Percentiles rank a stretch among this genome's conserved stretches.
Evolutionary conservation across 2,329 filamentous ascomycete genomes (phyloP).

Genomic region (Fusarium guadeloupense): DNA sequence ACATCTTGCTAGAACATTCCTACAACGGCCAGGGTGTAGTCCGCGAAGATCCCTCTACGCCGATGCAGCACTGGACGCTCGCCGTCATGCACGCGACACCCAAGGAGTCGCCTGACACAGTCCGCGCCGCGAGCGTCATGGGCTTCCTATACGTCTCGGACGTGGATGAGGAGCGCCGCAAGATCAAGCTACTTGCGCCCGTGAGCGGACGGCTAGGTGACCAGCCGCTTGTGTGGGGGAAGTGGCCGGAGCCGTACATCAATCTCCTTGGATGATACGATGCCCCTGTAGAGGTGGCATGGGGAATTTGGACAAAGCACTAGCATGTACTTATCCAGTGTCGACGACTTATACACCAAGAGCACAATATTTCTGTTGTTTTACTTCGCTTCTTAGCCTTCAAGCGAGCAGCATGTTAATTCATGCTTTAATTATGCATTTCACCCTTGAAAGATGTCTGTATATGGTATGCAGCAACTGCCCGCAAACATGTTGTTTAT

Average conservation of each 20-base stretch:
- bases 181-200: slow-evolving; percentile 83
- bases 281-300: background rate
- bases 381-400: background rate
- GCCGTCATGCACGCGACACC: slow-evolving; percentile 82
- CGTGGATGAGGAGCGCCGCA: slow-evolving; percentile 84
- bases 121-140: slow-evolving; percentile 85
- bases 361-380: background rate
- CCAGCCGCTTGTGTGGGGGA: slow-evolving; percentile 82
- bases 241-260: slow-evolving; percentile 85
- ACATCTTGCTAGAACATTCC: slow-evolving; percentile 39
- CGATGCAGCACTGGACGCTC: slow-evolving; percentile 82
- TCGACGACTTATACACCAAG: background rate
- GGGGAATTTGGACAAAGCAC: background rate
- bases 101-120: slow-evolving; percentile 73
- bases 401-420: background rate
- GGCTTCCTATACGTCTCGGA: slow-evolving; percentile 94
- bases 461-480: background rate
- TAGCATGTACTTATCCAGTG: background rate
- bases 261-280: slow-evolving; percentile 69
- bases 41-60: slow-evolving; percentile 69
- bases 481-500: background rate
- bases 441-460: background rate
- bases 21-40: slow-evolving; percentile 60
- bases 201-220: slow-evolving; percentile 83
- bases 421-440: background rate